Percentiles rank a stretch among this genome's conserved stretches.
Evolutionary conservation across 2,329 filamentous ascomycete genomes (phyloP).

Genomic region (Torrubiellomyces zombiae): DNA sequence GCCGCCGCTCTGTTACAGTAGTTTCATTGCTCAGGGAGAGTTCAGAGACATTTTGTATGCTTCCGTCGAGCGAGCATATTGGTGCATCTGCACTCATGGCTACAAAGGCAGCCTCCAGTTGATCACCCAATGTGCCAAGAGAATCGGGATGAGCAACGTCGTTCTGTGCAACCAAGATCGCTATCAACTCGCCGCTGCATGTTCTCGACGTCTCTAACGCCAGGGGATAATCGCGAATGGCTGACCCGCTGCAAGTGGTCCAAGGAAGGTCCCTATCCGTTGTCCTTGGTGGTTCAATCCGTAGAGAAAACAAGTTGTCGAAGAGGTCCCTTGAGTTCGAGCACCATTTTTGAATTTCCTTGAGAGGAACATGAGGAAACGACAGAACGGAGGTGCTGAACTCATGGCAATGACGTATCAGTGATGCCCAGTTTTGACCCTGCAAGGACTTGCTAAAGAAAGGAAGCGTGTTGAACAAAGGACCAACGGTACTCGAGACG

Average conservation of each 20-base stretch:
- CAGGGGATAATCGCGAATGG: constrained; percentile 52
- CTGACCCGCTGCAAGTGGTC: constrained; percentile 27
- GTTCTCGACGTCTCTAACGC: constrained; percentile 55
- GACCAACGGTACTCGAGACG: constrained; percentile 55
- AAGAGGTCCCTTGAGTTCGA: constrained; percentile 47
- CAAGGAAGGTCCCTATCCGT: constrained; percentile 28
- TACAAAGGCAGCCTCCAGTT: too few relatives aligned
- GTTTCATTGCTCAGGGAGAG: background rate
- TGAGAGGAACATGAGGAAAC: constrained; percentile 57
- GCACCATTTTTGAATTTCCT: constrained; percentile 69
- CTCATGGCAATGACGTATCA: constrained; percentile 49
- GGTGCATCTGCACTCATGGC: too few relatives aligned
- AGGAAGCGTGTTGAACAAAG: constrained; percentile 81
- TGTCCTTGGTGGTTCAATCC: constrained; percentile 27
- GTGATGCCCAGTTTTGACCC: constrained; percentile 36
- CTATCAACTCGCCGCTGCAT: constrained; percentile 25
- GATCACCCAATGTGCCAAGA: too few relatives aligned
- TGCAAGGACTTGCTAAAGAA: constrained; percentile 35
- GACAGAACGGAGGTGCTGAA: constrained; percentile 52
- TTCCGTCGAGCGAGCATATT: too few relatives aligned
- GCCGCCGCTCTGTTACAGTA: too few relatives aligned
- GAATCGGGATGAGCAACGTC: constrained; percentile 14
- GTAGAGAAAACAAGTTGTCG: constrained; percentile 70
- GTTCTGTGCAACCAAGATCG: constrained; percentile 44
- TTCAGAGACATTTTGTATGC: too few relatives aligned